phyloP scores from a whole-genome alignment of 2,329 filamentous ascomycete species.

The Lachnellula occidentalis region DNA sequence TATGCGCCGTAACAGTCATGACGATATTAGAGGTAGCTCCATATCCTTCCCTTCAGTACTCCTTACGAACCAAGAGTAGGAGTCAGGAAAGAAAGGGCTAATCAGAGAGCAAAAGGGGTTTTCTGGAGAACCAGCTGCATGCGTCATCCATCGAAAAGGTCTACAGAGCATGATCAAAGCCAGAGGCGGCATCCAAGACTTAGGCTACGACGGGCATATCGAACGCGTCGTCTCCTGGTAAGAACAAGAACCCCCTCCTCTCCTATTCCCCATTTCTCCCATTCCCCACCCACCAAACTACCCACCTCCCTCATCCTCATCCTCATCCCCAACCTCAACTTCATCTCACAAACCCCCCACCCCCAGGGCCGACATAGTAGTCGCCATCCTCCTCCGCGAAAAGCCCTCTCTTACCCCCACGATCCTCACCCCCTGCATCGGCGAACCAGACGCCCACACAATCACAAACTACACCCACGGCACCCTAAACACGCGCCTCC shows the following conservation, averaged over 20 bases:
- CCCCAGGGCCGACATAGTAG: conserved; percentile 7
- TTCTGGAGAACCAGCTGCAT: conserved; percentile 1
- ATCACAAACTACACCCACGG: not conserved
- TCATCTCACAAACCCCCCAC: too few relatives aligned
- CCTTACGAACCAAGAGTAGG: not conserved
- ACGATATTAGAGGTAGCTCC: conserved; percentile 5
- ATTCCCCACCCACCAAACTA: not conserved
- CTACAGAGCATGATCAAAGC: conserved; percentile 5
- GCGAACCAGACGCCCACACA: not conserved
- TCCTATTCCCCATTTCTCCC: not conserved
- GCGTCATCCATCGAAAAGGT: conserved; percentile 7
- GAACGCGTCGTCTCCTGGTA: conserved; percentile 9
- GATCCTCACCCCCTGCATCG: conserved; percentile 1
- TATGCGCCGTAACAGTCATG: conserved; percentile 10
- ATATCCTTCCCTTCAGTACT: not conserved
- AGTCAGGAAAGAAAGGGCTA: not conserved
- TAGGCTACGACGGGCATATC: conserved; percentile 4
- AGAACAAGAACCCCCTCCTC: not conserved
- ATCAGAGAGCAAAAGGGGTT: conserved; percentile 2
- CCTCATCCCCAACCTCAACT: not conserved
- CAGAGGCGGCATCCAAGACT: conserved; percentile 7
- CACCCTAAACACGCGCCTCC: conserved; percentile 1
- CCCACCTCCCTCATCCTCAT: too few relatives aligned
- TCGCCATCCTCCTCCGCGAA: conserved; percentile 1
- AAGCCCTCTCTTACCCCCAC: conserved; percentile 4